phyloP scores from a whole-genome alignment of 1,139 yeast species.

The Spathaspora sp. region DNA sequence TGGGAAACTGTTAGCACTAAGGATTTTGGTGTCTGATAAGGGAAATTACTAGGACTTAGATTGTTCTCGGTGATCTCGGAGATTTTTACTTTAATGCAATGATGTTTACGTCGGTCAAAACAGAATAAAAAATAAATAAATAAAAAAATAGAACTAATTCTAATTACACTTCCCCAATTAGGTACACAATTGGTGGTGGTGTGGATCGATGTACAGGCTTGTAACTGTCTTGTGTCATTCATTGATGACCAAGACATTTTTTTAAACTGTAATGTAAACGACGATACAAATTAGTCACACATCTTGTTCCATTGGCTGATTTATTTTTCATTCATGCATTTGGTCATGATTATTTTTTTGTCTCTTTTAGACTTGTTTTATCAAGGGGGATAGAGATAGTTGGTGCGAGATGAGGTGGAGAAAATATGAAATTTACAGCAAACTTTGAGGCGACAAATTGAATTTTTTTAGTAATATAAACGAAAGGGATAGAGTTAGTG shows the following conservation, averaged over 20 bases:
- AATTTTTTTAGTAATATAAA: not conserved
- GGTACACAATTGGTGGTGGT: not conserved
- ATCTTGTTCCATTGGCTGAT: not conserved
- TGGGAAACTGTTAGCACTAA: too few relatives aligned
- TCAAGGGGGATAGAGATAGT: too few relatives aligned
- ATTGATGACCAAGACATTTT: not conserved
- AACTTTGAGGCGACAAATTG: not conserved
- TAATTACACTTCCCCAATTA: not conserved
- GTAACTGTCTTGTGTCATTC: not conserved
- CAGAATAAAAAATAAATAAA: not conserved
- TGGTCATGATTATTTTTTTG: not conserved
- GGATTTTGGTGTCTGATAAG: too few relatives aligned
- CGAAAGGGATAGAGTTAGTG: not conserved
- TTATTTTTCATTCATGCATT: not conserved
- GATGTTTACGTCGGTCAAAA: not conserved
- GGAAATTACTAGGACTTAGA: not conserved
- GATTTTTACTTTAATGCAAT: not conserved
- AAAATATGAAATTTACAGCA: conserved; percentile 1
- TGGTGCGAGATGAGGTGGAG: not conserved
- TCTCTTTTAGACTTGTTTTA: too few relatives aligned
- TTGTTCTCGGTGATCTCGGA: conserved; percentile 1
- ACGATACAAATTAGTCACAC: not conserved
- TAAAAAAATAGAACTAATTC: not conserved
- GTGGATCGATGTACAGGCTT: not conserved
- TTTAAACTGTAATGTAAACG: too few relatives aligned